phyloP scores from a whole-genome alignment of 371 early-diverging fungal species.

The Mortierella sp. region DNA sequence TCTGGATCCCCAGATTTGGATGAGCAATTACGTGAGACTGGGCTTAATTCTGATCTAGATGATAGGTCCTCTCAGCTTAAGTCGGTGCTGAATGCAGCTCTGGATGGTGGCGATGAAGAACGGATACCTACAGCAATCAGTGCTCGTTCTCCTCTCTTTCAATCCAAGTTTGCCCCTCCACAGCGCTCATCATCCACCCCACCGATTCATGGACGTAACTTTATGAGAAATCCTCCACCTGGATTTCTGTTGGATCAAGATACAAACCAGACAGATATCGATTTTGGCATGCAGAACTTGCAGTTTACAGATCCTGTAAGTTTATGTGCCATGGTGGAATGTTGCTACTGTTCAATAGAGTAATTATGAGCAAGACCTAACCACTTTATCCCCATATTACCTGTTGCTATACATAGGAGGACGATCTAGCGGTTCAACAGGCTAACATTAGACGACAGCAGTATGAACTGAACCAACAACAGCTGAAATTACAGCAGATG shows the following conservation, averaged over 20 bases:
- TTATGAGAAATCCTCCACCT: conserved; percentile 53
- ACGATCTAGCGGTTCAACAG: conserved; percentile 55
- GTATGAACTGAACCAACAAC: conserved; percentile 53
- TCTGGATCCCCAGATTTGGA: conserved; percentile 54
- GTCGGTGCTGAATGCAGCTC: conserved; percentile 67
- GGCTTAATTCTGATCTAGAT: conserved; percentile 34
- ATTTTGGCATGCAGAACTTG: conserved; percentile 53
- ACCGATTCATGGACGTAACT: conserved; percentile 62
- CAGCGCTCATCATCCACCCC: conserved; percentile 72
- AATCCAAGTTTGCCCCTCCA: conserved; percentile 61
- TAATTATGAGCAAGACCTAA: not conserved
- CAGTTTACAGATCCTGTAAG: conserved; percentile 54
- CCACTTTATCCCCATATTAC: not conserved
- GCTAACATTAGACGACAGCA: conserved; percentile 58
- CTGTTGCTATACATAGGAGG: conserved; percentile 37
- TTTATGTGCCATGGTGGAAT: not conserved
- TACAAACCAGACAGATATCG: conserved; percentile 34
- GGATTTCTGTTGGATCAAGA: conserved; percentile 44
- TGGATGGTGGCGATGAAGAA: conserved; percentile 63
- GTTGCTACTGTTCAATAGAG: too few relatives aligned
- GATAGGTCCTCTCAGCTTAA: conserved; percentile 55
- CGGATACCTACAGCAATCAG: conserved; percentile 36
- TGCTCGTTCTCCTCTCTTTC: conserved; percentile 53
- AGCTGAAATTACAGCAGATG: conserved; percentile 60
- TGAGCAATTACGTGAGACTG: conserved; percentile 40